Conservation (phyloP, 139 green algal species). For the Chloropicon primus region DNA sequence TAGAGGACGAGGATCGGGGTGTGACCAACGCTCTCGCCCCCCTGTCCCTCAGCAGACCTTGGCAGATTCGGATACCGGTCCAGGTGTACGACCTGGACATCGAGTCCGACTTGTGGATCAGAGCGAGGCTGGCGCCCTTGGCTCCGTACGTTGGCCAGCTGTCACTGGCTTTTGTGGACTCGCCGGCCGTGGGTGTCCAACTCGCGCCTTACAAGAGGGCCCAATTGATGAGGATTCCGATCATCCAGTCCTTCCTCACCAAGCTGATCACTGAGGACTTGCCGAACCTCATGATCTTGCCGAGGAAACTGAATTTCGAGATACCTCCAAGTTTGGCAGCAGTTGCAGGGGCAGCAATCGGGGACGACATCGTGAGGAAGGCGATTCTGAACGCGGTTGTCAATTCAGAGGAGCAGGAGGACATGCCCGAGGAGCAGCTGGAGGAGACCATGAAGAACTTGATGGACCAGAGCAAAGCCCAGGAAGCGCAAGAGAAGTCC, state of each 20-base stretch:
- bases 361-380: slow-evolving; percentile 78
- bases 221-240: slow-evolving; percentile 77
- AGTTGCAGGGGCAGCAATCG: slow-evolving; percentile 81
- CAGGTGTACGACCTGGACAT: background rate
- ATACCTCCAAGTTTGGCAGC: slow-evolving; percentile 74
- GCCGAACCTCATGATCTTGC: slow-evolving; percentile 85
- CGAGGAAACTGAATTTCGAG: slow-evolving; percentile 72
- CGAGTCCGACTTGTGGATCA: background rate
- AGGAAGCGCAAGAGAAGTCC: background rate
- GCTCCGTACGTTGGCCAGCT: background rate
- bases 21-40: background rate
- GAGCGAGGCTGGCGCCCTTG: background rate
- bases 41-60: background rate
- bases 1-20: background rate
- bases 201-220: slow-evolving; percentile 85
- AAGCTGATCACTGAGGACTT: slow-evolving; percentile 84
- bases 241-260: slow-evolving; percentile 76
- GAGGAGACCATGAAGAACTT: background rate
- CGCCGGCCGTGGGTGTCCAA: slow-evolving; percentile 38
- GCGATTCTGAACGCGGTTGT: slow-evolving; percentile 73
- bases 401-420: background rate
- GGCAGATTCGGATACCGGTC: background rate
- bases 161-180: background rate
- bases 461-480: background rate
- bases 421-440: background rate